A percentile compares a stretch with the other conserved stretches of the same genome.
These are phyloP conservation scores for Skeletonema menzelii DNA, from an alignment of 108 stramenopile species.

Conservation along the genomic window DNA sequence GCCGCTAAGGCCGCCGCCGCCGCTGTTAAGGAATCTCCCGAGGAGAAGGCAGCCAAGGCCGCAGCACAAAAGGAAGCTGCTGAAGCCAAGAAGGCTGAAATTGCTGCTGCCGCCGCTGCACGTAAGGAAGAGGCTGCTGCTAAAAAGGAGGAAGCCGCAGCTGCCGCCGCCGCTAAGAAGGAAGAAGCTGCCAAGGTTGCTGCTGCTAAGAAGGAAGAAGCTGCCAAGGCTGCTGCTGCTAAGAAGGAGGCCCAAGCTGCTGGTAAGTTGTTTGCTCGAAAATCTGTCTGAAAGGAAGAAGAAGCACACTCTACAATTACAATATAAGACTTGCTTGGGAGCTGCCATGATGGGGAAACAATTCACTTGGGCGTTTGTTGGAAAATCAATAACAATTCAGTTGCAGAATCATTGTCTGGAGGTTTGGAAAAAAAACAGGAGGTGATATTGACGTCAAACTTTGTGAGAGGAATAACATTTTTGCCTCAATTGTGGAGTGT, in stretches of 20 bases:
- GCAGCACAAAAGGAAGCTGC: slow-evolving; percentile 26
- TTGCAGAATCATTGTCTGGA: neutral
- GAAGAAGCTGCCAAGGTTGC: neutral
- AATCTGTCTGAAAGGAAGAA: neutral
- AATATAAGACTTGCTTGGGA: neutral
- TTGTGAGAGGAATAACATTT: no score
- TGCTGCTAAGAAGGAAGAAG: slow-evolving; percentile 12
- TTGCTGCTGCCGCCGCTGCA: slow-evolving; percentile 15
- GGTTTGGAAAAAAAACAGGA: neutral
- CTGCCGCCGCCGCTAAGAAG: slow-evolving; percentile 17
- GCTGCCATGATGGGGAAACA: neutral
- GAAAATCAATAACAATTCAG: neutral
- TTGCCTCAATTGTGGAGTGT: neutral
- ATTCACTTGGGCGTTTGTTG: neutral
- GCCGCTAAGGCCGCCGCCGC: slow-evolving; percentile 20
- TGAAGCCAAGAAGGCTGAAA: slow-evolving; percentile 30
- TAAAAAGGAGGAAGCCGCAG: slow-evolving; percentile 21
- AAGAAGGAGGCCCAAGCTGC: slow-evolving; percentile 7
- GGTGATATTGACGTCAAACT: neutral
- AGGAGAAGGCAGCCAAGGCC: slow-evolving; percentile 46
- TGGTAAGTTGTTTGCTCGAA: neutral
- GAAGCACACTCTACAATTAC: neutral
- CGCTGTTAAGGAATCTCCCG: slow-evolving; percentile 33
- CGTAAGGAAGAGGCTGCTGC: slow-evolving; percentile 25
- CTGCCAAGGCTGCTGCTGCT: slow-evolving; percentile 14